These are phyloP conservation scores for Phalaenopsis aphrodite DNA, from an alignment of 106 monocot genomes.

Conservation along the genomic window DNA sequence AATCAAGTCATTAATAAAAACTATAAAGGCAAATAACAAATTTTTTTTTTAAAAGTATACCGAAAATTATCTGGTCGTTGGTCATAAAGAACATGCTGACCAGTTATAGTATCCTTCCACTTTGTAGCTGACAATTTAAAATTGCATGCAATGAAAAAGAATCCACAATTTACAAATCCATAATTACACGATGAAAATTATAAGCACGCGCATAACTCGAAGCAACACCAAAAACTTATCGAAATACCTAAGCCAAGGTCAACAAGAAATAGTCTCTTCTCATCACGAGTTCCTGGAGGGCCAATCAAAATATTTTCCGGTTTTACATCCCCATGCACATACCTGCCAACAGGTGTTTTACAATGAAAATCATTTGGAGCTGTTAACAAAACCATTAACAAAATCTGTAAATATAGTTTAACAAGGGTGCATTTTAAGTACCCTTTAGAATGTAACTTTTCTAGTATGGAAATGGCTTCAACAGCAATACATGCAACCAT, in stretches of 20 bases:
- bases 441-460: conserved; percentile 82
- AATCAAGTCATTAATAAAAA: background rate
- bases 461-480: conserved; percentile 74
- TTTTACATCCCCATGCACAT: conserved; percentile 98
- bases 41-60: conserved; percentile 4
- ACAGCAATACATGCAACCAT: conserved; percentile 77
- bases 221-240: background rate
- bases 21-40: background rate
- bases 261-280: conserved; percentile 91
- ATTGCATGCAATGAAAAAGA: background rate
- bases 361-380: background rate
- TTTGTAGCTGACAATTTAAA: conserved; percentile 45
- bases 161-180: background rate
- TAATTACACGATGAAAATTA: background rate
- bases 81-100: conserved; percentile 70
- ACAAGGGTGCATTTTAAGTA: background rate
- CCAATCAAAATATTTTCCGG: conserved; percentile 97
- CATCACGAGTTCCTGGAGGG: conserved; percentile 68
- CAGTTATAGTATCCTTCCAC: conserved; percentile 57
- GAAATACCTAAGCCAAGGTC: conserved; percentile 88
- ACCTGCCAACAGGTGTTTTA: conserved; percentile 28
- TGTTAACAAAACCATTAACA: background rate
- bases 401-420: background rate
- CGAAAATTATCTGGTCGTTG: conserved; percentile 87
- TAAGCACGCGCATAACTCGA: background rate